A percentile compares a stretch with the other conserved stretches of the same genome.
phyloP scores from a whole-genome alignment of 2,329 filamentous ascomycete genomes.

The Chalara sp. region DNA sequence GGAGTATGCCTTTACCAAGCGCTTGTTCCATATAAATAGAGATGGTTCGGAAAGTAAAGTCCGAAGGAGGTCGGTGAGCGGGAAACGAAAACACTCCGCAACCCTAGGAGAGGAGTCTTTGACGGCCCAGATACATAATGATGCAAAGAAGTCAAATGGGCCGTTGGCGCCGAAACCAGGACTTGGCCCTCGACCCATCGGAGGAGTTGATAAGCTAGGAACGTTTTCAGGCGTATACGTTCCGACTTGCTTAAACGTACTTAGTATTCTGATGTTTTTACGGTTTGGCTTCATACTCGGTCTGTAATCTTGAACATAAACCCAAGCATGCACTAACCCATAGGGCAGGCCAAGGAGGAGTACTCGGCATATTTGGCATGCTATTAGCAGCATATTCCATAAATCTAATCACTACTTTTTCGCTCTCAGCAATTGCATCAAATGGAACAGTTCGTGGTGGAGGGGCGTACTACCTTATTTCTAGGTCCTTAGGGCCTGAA shows the following conservation, averaged over 20 bases:
- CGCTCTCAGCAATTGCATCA: slow-evolving; percentile 80
- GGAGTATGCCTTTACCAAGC: slow-evolving; percentile 18
- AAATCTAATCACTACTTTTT: slow-evolving; percentile 78
- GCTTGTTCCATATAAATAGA: slow-evolving; percentile 14
- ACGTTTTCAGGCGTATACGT: slow-evolving; percentile 77
- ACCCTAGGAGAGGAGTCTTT: slow-evolving; percentile 14
- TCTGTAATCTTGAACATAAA: background rate
- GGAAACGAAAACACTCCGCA: slow-evolving; percentile 6
- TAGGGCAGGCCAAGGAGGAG: slow-evolving; percentile 51
- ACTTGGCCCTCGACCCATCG: slow-evolving; percentile 32
- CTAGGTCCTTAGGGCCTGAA: slow-evolving; percentile 76
- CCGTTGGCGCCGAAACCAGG: slow-evolving; percentile 30
- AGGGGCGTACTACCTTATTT: slow-evolving; percentile 85
- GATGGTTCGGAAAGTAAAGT: slow-evolving; percentile 5
- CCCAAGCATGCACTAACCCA: background rate
- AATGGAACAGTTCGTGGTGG: slow-evolving; percentile 86
- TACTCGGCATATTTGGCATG: slow-evolving; percentile 72
- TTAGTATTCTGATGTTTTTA: slow-evolving; percentile 89
- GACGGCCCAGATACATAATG: slow-evolving; percentile 19
- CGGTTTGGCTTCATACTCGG: slow-evolving; percentile 81
- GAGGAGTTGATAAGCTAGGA: slow-evolving; percentile 56
- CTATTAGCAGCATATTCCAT: slow-evolving; percentile 71
- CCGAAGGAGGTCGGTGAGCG: slow-evolving; percentile 8
- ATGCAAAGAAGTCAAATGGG: slow-evolving; percentile 21
- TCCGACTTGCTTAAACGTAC: slow-evolving; percentile 80